Base-by-base conservation (phyloP, 139 green algal genomes). In the Pseudopediastrum boryanum region DNA sequence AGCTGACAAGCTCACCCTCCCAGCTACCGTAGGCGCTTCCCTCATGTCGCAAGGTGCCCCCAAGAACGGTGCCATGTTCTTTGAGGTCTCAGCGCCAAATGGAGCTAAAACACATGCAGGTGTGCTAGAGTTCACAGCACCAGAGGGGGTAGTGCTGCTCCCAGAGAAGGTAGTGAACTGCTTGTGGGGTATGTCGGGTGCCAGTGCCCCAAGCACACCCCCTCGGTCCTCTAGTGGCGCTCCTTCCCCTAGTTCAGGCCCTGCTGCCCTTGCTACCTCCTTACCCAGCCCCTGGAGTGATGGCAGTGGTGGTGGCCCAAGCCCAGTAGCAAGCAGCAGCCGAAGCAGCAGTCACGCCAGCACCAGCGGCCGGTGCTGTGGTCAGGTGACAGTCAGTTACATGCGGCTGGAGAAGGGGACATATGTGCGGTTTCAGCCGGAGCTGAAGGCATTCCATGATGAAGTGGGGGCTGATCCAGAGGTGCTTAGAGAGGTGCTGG, bases 101-200 rank as follows among this genome's bases (percentile, higher is more conserved):
- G 46, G 63, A 12, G 63, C 43, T 43, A 63, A 46, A 52, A 91
- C 87, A 13, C 91, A 95, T 63, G 89, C 75, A 33, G 89, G 90
- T 0, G 76, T 96, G 50, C 85, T 96, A 33, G 90, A 96, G 52
- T 97, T 96, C 76, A 91, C 80, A n/a, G 90, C 86, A 0, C 85
- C 93, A 1, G 91, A 96, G 70, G 92, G 91, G 13, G 84, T 85
- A 12, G 79, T 95, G 10, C 74, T 76, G 10, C 63, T 96, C 52
- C 91, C 93, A 2, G 68, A 44, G 1, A 90, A 93, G 75, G 89
- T 95, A 2, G 68, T 81, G 9, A 72, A 84, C 38, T 92, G 85
- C 84, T 75, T 95, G 56, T 95, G 80, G 78, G 90, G 86, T 33
- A 68, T 72, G 42, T 25, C 71, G 41, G 39, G 58, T 19, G 48